Evolutionary conservation across 1,284 basidiomycete genomes (phyloP), one percentile per base, ranked within the genome.

Genomic region (Ustilago xerochloae): DNA sequence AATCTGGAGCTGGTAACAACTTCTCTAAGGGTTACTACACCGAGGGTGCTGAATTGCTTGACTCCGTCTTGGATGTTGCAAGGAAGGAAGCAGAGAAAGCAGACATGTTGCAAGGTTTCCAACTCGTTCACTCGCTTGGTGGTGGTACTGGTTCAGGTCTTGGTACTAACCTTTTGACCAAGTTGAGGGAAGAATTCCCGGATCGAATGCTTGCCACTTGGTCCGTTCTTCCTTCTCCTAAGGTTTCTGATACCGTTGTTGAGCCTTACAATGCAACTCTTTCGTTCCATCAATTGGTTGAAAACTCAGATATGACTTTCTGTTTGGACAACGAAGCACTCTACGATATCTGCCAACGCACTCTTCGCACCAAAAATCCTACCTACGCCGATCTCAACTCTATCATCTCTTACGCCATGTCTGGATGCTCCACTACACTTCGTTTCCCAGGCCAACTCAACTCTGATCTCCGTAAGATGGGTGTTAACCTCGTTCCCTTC

Each of bases 331-430:
- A 98, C 85, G 94, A 97, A 85, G 94, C 94, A 5, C 86, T 97
- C 88, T 94, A 95, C 83, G 90, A 95, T 69, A 94, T 97, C 75
- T 90, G 90, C 59, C 87, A 89, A 29, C 88, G 89, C 33, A 91
- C 91, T 4, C 87, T 95, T 63, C 92, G 93, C 82, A 88, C 90
- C 48, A 88, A 90, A 73, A 86, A 76, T 28, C 81, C 82, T n/a
- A 77, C 73, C 26, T 82, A 84, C 53, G 54, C 63, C 20, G 65
- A 67, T 51, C 63, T 77, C 53, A 81, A 80, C 70, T 33, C 92
- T 85, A 90, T 99, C 73, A 94, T 99, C 57, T 96, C 94, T 29
- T 90, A 93, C 78, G 97, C 98, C 85, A 99, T 99, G 97, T 94
- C 93, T 53, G 96, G 96, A 85, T 92, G 95, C 85, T 95, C 94